A percentile compares a stretch with the other conserved stretches of the same genome.
Evolutionary conservation across 306 rosid species (phyloP).

Genomic region (Luffa acutangula): DNA sequence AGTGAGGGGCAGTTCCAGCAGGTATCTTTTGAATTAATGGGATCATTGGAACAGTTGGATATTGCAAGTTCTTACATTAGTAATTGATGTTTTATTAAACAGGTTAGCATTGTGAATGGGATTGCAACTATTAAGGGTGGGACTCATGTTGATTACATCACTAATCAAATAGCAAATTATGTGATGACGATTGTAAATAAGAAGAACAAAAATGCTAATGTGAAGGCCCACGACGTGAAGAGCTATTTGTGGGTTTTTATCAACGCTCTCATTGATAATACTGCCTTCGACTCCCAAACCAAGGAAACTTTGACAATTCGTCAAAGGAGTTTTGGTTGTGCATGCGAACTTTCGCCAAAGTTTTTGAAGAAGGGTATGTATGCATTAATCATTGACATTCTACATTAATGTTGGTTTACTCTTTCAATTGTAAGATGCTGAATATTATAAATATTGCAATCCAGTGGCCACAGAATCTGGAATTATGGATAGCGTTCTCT

Average conservation of each 20-base stretch:
- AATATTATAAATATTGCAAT: neutral
- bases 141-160: slow-evolving; percentile 74
- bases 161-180: slow-evolving; percentile 63
- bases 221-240: slow-evolving; percentile 82
- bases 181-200: slow-evolving; percentile 72
- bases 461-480: slow-evolving; percentile 77
- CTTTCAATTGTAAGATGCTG: neutral
- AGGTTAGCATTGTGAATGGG: slow-evolving; percentile 83
- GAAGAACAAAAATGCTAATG: slow-evolving; percentile 80
- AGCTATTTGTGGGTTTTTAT: slow-evolving; percentile 87
- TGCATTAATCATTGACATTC: neutral
- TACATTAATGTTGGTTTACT: neutral
- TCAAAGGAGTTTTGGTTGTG: slow-evolving; percentile 73
- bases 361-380: slow-evolving; percentile 66
- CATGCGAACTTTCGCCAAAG: slow-evolving; percentile 63
- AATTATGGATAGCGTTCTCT: slow-evolving; percentile 69
- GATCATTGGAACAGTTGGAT: neutral
- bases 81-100: slow-evolving; percentile 8
- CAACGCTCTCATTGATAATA: slow-evolving; percentile 86
- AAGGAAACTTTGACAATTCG: slow-evolving; percentile 78
- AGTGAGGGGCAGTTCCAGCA: slow-evolving; percentile 94
- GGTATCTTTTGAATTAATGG: slow-evolving; percentile 26
- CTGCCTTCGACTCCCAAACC: slow-evolving; percentile 93
- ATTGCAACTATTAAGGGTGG: slow-evolving; percentile 90
- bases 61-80: neutral